A percentile compares a stretch with the other conserved stretches of the same genome.
These are phyloP conservation scores for Penicillium sp. DNA, from an alignment of 2,329 filamentous ascomycete species.

Conservation along the genomic window DNA sequence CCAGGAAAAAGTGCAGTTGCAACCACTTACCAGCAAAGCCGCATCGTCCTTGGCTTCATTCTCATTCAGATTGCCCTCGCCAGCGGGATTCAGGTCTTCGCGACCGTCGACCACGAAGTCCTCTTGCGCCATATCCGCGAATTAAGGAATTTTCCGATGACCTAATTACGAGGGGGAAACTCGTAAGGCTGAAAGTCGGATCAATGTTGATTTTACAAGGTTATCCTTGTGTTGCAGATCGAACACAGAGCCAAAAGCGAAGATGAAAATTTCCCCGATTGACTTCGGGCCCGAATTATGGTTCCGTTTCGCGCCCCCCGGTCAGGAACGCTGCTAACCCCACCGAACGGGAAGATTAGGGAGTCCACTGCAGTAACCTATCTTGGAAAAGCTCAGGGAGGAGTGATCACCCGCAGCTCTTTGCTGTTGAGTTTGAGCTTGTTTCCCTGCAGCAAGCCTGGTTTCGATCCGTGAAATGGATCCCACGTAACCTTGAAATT, in stretches of 20 bases:
- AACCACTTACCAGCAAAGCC: constrained; percentile 35
- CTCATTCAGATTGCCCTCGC: constrained; percentile 28
- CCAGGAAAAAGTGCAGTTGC: neutral
- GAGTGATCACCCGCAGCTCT: neutral
- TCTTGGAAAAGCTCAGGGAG: neutral
- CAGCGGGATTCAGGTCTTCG: constrained; percentile 20
- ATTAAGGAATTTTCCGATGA: neutral
- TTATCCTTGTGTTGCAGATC: neutral
- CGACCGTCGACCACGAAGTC: constrained; percentile 23
- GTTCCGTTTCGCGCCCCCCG: constrained; percentile 9
- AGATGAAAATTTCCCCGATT: constrained; percentile 10
- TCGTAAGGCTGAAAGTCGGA: neutral
- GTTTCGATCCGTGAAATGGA: neutral
- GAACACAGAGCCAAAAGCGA: neutral
- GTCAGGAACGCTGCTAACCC: constrained; percentile 11
- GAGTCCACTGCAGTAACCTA: constrained; percentile 1
- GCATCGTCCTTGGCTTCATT: constrained; percentile 36
- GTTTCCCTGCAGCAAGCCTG: neutral
- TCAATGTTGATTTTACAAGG: neutral
- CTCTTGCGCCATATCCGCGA: constrained; percentile 15
- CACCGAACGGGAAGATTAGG: constrained; percentile 16
- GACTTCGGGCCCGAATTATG: constrained; percentile 7
- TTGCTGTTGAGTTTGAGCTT: neutral
- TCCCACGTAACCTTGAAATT: neutral
- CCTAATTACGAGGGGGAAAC: neutral